Evolutionary conservation across 2,329 filamentous ascomycete species (phyloP).

Genomic region (Immersiporthe knoxdaviesiana): DNA sequence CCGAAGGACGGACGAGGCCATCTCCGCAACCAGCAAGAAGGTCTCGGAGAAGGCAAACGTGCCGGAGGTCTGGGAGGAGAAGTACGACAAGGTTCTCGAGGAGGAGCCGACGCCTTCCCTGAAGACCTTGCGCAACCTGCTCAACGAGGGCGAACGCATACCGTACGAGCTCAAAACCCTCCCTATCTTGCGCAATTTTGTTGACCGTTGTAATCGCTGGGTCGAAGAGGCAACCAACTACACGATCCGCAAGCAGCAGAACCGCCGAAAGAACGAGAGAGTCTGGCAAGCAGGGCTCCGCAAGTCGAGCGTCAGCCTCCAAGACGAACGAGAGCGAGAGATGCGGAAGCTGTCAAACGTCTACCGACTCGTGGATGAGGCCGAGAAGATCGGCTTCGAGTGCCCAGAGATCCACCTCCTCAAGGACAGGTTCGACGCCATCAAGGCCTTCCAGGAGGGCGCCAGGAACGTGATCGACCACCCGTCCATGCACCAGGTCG

Average conservation of each 20-base stretch:
- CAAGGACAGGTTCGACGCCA: constrained; percentile 81
- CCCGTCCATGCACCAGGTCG: constrained; percentile 61
- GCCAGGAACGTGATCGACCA: constrained; percentile 73
- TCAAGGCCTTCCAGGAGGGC: constrained; percentile 80
- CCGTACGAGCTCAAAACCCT: constrained; percentile 86
- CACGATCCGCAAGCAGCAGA: constrained; percentile 96
- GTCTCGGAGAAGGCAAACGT: constrained; percentile 84
- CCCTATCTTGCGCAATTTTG: constrained; percentile 80
- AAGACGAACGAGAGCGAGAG: constrained; percentile 83
- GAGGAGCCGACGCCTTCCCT: constrained; percentile 84
- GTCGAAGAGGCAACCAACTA: constrained; percentile 96
- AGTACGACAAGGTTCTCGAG: constrained; percentile 81
- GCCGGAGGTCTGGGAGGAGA: constrained; percentile 88
- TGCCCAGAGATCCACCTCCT: constrained; percentile 87
- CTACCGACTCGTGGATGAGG: constrained; percentile 78
- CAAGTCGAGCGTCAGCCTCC: constrained; percentile 61
- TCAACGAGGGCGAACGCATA: constrained; percentile 95
- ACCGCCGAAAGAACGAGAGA: constrained; percentile 92
- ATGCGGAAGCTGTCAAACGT: constrained; percentile 89
- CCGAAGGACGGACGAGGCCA: constrained; percentile 73
- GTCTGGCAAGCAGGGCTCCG: constrained; percentile 75
- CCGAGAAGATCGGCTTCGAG: constrained; percentile 88
- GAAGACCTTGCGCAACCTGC: constrained; percentile 79
- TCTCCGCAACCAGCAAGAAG: constrained; percentile 70
- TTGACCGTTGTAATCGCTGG: constrained; percentile 96